Evolutionary conservation across 352 stramenopile genomes (phyloP), one percentile per base, ranked within the genome.

Genomic region (Globisporangium ultimum): DNA sequence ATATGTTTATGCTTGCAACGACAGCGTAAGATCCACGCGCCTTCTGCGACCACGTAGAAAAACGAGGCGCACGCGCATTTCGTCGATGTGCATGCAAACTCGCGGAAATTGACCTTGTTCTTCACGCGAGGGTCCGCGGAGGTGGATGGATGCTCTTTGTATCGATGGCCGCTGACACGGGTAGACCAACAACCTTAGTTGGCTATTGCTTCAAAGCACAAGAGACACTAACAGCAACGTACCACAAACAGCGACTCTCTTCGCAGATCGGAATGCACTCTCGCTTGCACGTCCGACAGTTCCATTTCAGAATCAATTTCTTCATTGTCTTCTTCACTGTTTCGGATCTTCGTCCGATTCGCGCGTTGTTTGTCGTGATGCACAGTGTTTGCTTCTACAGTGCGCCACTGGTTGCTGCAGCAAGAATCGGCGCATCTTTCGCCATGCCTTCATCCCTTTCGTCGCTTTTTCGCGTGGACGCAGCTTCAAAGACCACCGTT

Each of bases 1-100:
- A 69, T 79, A 68, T 93, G 86, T 42, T 85, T 84, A 68, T 93
- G 82, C 60, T 93, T 93, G 67, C 86, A 93, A 34, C 74, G 72
- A 50, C 78, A 93, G 58, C 82, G 77, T 48, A 91, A 64, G 48
- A 95, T 83, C 84, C 81, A 93, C 47, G 82, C 78, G 6, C 84
- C 82, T 53, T 93, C 80, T 1, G 84, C 78, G 20, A 93, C 84
- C n/a, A 93, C 68, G 66, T 91, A 93, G 48, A 87, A 88, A 62
- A 93, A 92, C 10, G 49, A 38, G 42, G 59, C 60, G 50, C 84
- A 95, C 8, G 56, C 36, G 57, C 84, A 91, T 42, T 77, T 87
- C 54, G 64, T 28, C 5, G 67, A 72, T 7, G 77, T 84, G 63
- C 84, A 95, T 5, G 74, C 69, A 47, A 91, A 89, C 12, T 72